Base-by-base conservation (phyloP, 1,139 yeast species). In the Diutina pseudorugosa region DNA sequence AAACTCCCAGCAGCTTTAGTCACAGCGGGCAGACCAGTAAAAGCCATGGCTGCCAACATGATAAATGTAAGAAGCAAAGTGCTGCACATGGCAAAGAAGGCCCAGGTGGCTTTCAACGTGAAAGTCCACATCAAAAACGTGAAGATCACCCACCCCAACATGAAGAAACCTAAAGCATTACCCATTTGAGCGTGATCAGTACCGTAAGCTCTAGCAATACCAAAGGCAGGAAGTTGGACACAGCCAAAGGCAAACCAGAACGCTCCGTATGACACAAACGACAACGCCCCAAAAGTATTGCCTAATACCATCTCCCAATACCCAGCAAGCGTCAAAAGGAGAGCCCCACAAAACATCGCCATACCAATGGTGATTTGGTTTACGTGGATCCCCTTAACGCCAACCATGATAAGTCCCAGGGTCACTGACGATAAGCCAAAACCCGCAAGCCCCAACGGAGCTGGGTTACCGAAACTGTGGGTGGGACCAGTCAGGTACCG, bases 121-220 rank as follows among this genome's bases (percentile, higher is more conserved):
- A 69, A 62, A 40, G 69, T 59, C 55, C 71, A 61, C 52, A 74
- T 58, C 63, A 74, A 60, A 56, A 71, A 66, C 8, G 77, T 68
- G 56, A 75, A 76, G 7, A 76, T 62, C 4, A 68, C 70, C 80
- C 80, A 76, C 0, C 75, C 74, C 20, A 75, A 53, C 42, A 75
- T 61, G 62, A 64, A 74, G 49, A 75, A 64, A 2, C 77, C 79
- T 45, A 72, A 53, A 3, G 79, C 79, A 23, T 44, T 44, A 41
- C 57, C 52, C 14, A 61, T 57, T 51, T 67, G 70, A 18, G 54
- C 60, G 2, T 61, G 57, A 19, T 61, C 63, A 23, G 59, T 68
- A 9, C 64, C 64, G 44, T 62, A 63, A 9, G 69, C 62, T 23
- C 63, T 66, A 2, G 56, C 56, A 51, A 70, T 68, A n/a, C 70